Base-by-base conservation (phyloP, 805 yeast genomes). In the Schizosaccharomyces octosporus region DNA sequence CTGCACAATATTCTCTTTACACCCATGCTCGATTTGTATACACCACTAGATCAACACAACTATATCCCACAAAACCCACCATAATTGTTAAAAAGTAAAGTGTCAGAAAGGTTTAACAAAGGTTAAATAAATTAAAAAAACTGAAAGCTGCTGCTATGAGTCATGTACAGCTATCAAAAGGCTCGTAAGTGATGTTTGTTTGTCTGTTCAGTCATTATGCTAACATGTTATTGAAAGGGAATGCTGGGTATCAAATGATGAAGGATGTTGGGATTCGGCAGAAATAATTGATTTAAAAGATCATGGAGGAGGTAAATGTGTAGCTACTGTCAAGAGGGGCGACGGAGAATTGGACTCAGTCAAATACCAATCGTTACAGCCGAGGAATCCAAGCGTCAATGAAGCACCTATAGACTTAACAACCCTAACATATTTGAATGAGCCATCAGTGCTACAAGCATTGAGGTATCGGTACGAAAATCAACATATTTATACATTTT, bases 371-470 rank as follows among this genome's bases (percentile, higher is more conserved):
- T 21, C 31, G 5, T 51, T 51, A 29, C 36, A 21, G 11, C 43
- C 43, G 19, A 17, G 60, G 11, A 57, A 43, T 43, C 54, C 32
- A 19, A 21, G 43, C 15, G 36, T 39, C 55, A 39, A 59, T 62
- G 24, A 63, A 61, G 36, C 95, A 2, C 87, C 94, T 21, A 97
- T 90, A 70, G 98, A 93, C 73, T 78, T 90, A 68, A 93, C 97
- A 1, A 83, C 88, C 61, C 77, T 90, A 62, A 88, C 97, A 0
- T 89, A 90, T 70, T 75, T 93, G 67, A 90, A 90, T 71, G 98
- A 90, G 71, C 97, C 98, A 0, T 94, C 97, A 0, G 96, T 90
- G 59, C 78, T 90, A 66, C 94, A 89, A 68, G 96, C 97, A 21
- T 90, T 93, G 70, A 84, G 82, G 68, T 80, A 85, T 64, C 81